Evolutionary conservation across 2,329 filamentous ascomycete genomes (phyloP), one percentile per base, ranked within the genome.

Genomic region (Lachnellula suecica): DNA sequence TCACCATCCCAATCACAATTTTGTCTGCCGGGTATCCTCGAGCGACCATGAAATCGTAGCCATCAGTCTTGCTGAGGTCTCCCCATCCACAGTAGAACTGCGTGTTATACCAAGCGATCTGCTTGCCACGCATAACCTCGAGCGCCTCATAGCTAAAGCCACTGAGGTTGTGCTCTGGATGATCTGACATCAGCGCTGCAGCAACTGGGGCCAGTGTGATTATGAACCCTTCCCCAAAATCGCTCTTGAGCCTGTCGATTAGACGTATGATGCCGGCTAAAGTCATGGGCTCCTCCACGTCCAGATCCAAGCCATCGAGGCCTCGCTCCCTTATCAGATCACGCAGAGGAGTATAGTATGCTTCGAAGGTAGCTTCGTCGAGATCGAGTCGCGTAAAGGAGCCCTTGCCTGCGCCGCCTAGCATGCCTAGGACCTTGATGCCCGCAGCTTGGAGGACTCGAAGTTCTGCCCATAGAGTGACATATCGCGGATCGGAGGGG

Each of bases 31-130:
- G 75, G 85, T 89, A 96, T 8, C 91, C 91, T 41, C 78, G 75
- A 13, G 74, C 72, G 25, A 83, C 68, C 48, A 83, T 78, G 46
- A 74, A 70, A 52, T 81, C 78, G 63, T 78, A 82, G 63, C 74
- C 76, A 20, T 67, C 63, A 2, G 74, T 75, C 13, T 69, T 66
- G 25, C 53, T 63, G 44, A 70, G 44, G 51, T 68, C 65, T 17
- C 66, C 66, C 85, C 90, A 97, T 2, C 91, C 91, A 66, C 89
- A 94, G 76, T 97, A 97, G 71, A 96, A 96, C 66, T 97, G 92
- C 5, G 87, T 79, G 66, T 96, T 96, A 70, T 96, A 96, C 83
- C 91, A 97, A 2, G 79, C 78, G 24, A 96, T 88, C 40, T 86
- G 79, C 15, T 70, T 70, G 1, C 86, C 85, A 5, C 82, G 77